These are phyloP conservation scores for Pulveroboletus ravenelii DNA, from an alignment of 768 basidiomycete species.

Conservation along the genomic window DNA sequence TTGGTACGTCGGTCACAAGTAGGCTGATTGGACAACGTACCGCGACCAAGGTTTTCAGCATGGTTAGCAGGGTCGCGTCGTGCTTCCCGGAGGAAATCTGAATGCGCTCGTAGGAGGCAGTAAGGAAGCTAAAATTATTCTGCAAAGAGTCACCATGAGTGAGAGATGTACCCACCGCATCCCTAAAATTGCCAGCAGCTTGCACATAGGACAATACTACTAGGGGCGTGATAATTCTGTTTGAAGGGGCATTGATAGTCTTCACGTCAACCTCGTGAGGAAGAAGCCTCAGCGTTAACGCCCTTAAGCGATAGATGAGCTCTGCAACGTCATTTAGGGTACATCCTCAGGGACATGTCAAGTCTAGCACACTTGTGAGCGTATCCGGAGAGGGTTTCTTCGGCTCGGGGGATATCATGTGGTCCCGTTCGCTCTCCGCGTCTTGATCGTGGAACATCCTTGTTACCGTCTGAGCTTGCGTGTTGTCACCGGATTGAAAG, in stretches of 20 bases:
- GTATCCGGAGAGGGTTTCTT: slow-evolving; percentile 64
- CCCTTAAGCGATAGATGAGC: slow-evolving; percentile 74
- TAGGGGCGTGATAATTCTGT: slow-evolving; percentile 75
- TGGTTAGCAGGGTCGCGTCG: slow-evolving; percentile 79
- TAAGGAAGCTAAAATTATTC: slow-evolving; percentile 61
- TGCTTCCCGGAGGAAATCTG: slow-evolving; percentile 79
- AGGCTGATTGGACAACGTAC: slow-evolving; percentile 34
- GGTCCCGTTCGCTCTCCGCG: slow-evolving; percentile 36
- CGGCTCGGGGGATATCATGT: slow-evolving; percentile 42
- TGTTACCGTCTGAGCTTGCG: background rate
- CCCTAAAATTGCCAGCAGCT: slow-evolving; percentile 83
- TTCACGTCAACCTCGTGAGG: slow-evolving; percentile 74
- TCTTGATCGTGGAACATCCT: slow-evolving; percentile 27
- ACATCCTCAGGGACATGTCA: background rate
- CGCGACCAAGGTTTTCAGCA: slow-evolving; percentile 79
- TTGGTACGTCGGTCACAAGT: background rate
- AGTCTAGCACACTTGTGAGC: slow-evolving; percentile 57
- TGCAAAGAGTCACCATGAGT: background rate
- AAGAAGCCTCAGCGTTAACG: slow-evolving; percentile 68
- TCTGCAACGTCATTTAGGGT: slow-evolving; percentile 39
- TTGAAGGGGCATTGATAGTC: slow-evolving; percentile 69
- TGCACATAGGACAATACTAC: slow-evolving; percentile 73
- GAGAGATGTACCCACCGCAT: slow-evolving; percentile 54
- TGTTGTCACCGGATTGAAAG: background rate
- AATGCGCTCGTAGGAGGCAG: slow-evolving; percentile 69